Percentiles rank a stretch among this genome's conserved stretches.
phyloP scores from a whole-genome alignment of 1,139 yeast species.

The Nakaseomyces delphensis region DNA sequence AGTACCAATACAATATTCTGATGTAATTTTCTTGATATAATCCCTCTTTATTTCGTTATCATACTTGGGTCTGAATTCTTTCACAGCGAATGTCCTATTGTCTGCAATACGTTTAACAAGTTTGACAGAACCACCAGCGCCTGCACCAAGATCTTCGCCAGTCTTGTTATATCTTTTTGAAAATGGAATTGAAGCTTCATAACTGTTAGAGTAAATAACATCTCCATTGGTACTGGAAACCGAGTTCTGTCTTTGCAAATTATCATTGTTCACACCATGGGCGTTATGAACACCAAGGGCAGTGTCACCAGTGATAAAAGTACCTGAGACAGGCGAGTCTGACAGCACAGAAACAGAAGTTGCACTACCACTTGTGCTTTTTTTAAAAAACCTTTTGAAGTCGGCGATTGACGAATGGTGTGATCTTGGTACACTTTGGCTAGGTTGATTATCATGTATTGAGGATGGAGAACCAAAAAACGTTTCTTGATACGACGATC shows the following conservation, averaged over 20 bases:
- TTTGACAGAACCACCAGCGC: conserved; percentile 91
- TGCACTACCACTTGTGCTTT: conserved; percentile 23
- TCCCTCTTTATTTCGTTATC: conserved; percentile 74
- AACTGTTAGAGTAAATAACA: conserved; percentile 26
- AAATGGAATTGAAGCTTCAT: conserved; percentile 40
- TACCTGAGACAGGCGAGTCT: conserved; percentile 21
- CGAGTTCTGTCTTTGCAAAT: conserved; percentile 16
- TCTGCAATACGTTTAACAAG: conserved; percentile 63
- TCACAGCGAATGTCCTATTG: conserved; percentile 75
- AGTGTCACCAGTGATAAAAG: conserved; percentile 5
- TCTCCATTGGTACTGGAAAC: conserved; percentile 21
- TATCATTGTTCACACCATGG: conserved; percentile 12
- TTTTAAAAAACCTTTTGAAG: conserved; percentile 51
- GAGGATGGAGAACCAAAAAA: conserved; percentile 26
- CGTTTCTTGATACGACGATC: conserved; percentile 23
- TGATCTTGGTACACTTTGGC: conserved; percentile 28
- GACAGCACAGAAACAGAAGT: conserved; percentile 13
- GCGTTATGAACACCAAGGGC: conserved; percentile 11
- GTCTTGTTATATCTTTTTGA: conserved; percentile 71
- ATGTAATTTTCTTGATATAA: conserved; percentile 87
- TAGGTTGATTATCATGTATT: conserved; percentile 18
- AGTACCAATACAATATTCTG: conserved; percentile 91
- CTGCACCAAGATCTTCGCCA: conserved; percentile 87
- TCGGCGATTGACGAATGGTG: conserved; percentile 71
- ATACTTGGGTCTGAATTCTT: conserved; percentile 76